Evolutionary conservation across 345 rosid species (phyloP).

Genomic region (Punica granatum): DNA sequence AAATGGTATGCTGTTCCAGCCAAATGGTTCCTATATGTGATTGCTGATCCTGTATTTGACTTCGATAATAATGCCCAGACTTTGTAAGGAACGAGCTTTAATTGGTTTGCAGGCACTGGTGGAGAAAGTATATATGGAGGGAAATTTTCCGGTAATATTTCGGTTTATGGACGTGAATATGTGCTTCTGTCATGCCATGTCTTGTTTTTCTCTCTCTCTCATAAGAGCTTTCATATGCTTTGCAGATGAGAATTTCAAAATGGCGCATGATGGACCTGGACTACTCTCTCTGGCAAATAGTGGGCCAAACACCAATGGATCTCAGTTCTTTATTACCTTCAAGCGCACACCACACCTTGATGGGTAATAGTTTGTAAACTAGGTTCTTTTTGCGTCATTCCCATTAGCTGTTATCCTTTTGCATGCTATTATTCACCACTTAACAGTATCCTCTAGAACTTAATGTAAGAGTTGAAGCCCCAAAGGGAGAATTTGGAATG

Average conservation of each 20-base stretch:
- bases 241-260: conserved; percentile 86
- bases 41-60: conserved; percentile 30
- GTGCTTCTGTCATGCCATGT: background rate
- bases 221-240: background rate
- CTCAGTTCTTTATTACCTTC: conserved; percentile 88
- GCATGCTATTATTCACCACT: background rate
- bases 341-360: conserved; percentile 82
- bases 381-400: conserved; percentile 15
- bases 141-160: conserved; percentile 71
- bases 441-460: background rate
- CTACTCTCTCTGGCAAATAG: conserved; percentile 93
- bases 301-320: conserved; percentile 91
- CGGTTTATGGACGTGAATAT: background rate
- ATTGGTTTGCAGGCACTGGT: conserved; percentile 97
- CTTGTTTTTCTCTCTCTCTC: background rate
- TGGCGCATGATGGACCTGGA: conserved; percentile 76
- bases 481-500: too few species aligned
- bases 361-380: conserved; percentile 41
- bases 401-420: conserved; percentile 1
- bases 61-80: conserved; percentile 35
- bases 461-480: too few species aligned
- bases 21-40: conserved; percentile 15
- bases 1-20: conserved; percentile 58
- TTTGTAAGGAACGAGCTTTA: conserved; percentile 39
- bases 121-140: conserved; percentile 99